Percentiles rank a stretch among this genome's conserved stretches.
Evolutionary conservation across 1,284 basidiomycete species (phyloP).

Genomic region (Tranzscheliella williamsii): DNA sequence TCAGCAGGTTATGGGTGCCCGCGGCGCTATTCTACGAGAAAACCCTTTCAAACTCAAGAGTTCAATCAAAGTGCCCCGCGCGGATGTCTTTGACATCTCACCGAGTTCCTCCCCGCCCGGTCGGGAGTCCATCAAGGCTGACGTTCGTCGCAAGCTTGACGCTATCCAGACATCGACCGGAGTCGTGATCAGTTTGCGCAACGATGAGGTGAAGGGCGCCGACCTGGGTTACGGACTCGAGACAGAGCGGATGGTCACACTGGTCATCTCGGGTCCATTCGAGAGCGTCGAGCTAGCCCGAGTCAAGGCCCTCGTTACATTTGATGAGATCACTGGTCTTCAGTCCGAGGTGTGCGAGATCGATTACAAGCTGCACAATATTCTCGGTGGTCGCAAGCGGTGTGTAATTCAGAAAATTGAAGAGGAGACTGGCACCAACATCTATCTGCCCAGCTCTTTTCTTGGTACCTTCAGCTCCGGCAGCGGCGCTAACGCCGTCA

Average conservation of each 20-base stretch:
- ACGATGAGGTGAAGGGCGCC: slow-evolving; percentile 46
- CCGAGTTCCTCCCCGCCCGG: slow-evolving; percentile 21
- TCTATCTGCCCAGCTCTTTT: slow-evolving; percentile 88
- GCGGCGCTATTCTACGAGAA: slow-evolving; percentile 85
- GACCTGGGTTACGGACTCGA: slow-evolving; percentile 72
- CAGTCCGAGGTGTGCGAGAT: slow-evolving; percentile 90
- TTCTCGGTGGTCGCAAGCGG: slow-evolving; percentile 88
- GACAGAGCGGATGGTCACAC: slow-evolving; percentile 87
- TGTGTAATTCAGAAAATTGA: slow-evolving; percentile 86
- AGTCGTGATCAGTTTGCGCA: slow-evolving; percentile 80
- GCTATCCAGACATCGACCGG: slow-evolving; percentile 85
- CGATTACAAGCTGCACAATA: slow-evolving; percentile 90
- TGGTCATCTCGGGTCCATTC: slow-evolving; percentile 81
- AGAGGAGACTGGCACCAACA: slow-evolving; percentile 95
- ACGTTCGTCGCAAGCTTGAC: slow-evolving; percentile 83
- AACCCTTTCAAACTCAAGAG: slow-evolving; percentile 82
- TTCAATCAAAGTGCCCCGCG: slow-evolving; percentile 83
- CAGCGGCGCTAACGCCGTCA: neutral
- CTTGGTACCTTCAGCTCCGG: slow-evolving; percentile 71
- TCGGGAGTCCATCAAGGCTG: slow-evolving; percentile 74
- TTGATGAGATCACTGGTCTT: slow-evolving; percentile 74
- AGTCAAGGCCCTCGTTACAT: slow-evolving; percentile 84
- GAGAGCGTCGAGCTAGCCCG: slow-evolving; percentile 90
- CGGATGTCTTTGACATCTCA: slow-evolving; percentile 72
- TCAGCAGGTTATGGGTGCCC: slow-evolving; percentile 87